Conservation (phyloP, 2,329 filamentous ascomycete species). For the Pseudogymnoascus verrucosus region DNA sequence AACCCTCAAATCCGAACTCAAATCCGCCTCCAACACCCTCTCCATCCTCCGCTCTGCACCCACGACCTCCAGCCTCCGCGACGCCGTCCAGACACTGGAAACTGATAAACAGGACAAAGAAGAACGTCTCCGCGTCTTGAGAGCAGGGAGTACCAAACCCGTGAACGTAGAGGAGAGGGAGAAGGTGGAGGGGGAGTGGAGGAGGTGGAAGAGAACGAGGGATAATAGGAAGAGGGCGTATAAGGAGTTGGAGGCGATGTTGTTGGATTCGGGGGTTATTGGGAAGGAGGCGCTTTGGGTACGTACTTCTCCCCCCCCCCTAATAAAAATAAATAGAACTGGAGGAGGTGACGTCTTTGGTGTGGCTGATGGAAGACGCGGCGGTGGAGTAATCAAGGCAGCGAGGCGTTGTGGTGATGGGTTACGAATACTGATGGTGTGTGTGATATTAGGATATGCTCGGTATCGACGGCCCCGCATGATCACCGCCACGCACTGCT, state of each 20-base stretch:
- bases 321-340: not conserved
- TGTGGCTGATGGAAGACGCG: not conserved
- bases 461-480: slow-evolving; percentile 1
- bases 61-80: slow-evolving; percentile 41
- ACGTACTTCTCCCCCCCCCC: slow-evolving; percentile 7
- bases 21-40: slow-evolving; percentile 37
- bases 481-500: slow-evolving; percentile 1
- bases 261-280: slow-evolving; percentile 36
- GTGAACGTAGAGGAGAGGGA: slow-evolving; percentile 41
- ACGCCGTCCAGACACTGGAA: slow-evolving; percentile 35
- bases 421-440: not conserved
- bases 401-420: not conserved
- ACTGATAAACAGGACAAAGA: slow-evolving; percentile 35
- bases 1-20: slow-evolving; percentile 41
- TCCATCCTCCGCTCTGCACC: slow-evolving; percentile 34
- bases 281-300: slow-evolving; percentile 43
- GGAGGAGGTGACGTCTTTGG: not conserved
- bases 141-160: slow-evolving; percentile 31
- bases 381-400: not conserved
- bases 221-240: slow-evolving; percentile 25
- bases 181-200: slow-evolving; percentile 38
- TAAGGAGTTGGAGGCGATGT: slow-evolving; percentile 28
- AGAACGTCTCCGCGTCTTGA: slow-evolving; percentile 34
- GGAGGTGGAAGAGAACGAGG: slow-evolving; percentile 33
- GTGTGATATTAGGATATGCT: slow-evolving; percentile 3